Percentiles rank a stretch among this genome's conserved stretches.
Conservation (phyloP, 768 basidiomycete species). For the Psilocybe cyanescens region DNA sequence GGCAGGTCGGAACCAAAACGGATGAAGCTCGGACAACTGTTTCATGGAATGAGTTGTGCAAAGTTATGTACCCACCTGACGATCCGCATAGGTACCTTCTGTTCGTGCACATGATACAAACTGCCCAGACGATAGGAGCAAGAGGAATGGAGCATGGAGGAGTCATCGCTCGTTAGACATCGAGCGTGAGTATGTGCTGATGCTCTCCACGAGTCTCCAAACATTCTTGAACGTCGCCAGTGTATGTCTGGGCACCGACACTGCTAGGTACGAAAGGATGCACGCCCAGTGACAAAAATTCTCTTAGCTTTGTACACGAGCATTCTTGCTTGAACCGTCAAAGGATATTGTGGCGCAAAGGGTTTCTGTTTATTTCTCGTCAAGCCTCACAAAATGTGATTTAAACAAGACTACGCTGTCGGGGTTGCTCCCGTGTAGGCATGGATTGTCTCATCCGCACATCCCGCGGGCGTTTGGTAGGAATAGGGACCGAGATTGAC, state of each 20-base stretch:
- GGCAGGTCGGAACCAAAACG: neutral
- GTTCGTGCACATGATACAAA: too few relatives aligned
- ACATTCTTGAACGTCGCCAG: too few relatives aligned
- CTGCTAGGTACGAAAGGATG: neutral
- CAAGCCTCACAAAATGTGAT: neutral
- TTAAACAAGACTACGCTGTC: conserved; percentile 7
- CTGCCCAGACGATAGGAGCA: too few relatives aligned
- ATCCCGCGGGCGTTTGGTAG: conserved; percentile 61
- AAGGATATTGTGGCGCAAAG: neutral
- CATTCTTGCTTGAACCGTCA: neutral
- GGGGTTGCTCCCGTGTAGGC: conserved; percentile 57
- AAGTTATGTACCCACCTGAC: too few relatives aligned
- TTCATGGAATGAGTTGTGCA: neutral
- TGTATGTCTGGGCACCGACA: too few relatives aligned
- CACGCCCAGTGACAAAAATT: too few relatives aligned
- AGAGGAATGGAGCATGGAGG: too few relatives aligned
- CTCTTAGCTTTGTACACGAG: neutral
- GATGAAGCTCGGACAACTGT: neutral
- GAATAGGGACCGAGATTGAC: conserved; percentile 58
- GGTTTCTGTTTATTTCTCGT: neutral
- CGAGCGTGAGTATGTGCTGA: too few relatives aligned
- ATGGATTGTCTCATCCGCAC: conserved; percentile 62
- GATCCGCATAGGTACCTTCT: too few relatives aligned
- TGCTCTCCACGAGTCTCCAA: too few relatives aligned
- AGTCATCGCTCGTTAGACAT: too few relatives aligned